Evolutionary conservation across 2,329 filamentous ascomycete genomes (phyloP), one percentile per base, ranked within the genome.

Genomic region (Phaeosphaeriaceae sp.): DNA sequence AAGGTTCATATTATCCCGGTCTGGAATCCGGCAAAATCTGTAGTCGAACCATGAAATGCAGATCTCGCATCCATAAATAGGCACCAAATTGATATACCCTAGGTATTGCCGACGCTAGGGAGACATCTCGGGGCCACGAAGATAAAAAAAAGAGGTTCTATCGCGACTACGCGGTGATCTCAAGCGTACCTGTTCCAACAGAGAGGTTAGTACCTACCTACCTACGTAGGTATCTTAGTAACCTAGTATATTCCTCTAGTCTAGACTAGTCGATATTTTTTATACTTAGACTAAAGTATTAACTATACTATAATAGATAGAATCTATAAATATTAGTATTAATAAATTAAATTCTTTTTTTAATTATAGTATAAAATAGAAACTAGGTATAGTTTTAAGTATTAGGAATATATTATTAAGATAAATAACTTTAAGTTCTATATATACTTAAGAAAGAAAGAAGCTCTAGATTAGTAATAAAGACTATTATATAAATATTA

Each of bases 61-160:
- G 59, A 54, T 58, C 50, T 58, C 42, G 43, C 54, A 18, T 26
- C 55, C 52, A 61, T 61, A 67, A 65, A 65, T 63, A 68, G 51
- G 39, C 33, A 46, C 29, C 42, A 37, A 26, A 40, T 55, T 37
- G 41, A 49, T 47, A 53, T 56, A 43, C 55, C 52, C 55, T 52
- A 63, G 55, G 35, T 51, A 39, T 28, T 13, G 15, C 39, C 18
- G 34, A 37, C 28, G 8, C 35, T 41, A 37, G 20, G 37, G 21
- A 42, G 42, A 26, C 17, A 28, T 16, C 13, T 40, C 30, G 26
- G 13, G 20, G 38, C 35, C 13, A 30, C 17, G 6, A 21, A 40
- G 33, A 21, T 29, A 13, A 23, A 15, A 12, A 26, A 20, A 20
- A 12, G 30, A 39, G 36, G 26, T 39, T 18, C 20, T 9, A 26